Evolutionary conservation across 192 early-diverging fungal species (phyloP).

Genomic region (Coemansia sp.): DNA sequence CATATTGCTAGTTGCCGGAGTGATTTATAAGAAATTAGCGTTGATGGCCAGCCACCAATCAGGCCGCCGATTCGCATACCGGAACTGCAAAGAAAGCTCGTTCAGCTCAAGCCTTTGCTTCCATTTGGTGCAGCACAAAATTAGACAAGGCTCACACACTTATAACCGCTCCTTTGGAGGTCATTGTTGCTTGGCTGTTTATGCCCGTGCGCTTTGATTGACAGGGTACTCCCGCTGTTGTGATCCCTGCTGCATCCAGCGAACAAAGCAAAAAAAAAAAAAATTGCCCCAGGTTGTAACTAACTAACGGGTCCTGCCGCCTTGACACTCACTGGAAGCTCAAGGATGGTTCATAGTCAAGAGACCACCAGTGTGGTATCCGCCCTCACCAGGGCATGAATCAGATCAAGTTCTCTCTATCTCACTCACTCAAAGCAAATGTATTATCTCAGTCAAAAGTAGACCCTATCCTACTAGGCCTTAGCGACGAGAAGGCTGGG

Average conservation of each 20-base stretch:
- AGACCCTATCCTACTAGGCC: neutral
- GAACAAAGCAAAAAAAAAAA: neutral
- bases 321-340: neutral
- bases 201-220: constrained; percentile 7
- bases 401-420: neutral
- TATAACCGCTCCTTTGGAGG: neutral
- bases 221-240: neutral
- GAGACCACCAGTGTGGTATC: neutral
- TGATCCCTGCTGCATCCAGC: constrained; percentile 6
- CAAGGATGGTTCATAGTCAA: neutral
- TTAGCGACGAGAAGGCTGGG: constrained; percentile 49
- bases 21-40: neutral
- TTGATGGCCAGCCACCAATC: neutral
- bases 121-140: neutral
- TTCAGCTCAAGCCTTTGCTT: neutral
- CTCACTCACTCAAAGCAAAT: neutral
- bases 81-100: neutral
- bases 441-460: neutral
- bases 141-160: neutral
- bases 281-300: neutral
- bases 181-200: constrained; percentile 2
- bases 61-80: neutral
- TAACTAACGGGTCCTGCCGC: neutral
- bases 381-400: neutral
- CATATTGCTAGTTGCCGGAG: neutral